Percentiles rank a stretch among this genome's conserved stretches.
Evolutionary conservation across 2,329 filamentous ascomycete species (phyloP).

Genomic region (Aspergillus sp.): DNA sequence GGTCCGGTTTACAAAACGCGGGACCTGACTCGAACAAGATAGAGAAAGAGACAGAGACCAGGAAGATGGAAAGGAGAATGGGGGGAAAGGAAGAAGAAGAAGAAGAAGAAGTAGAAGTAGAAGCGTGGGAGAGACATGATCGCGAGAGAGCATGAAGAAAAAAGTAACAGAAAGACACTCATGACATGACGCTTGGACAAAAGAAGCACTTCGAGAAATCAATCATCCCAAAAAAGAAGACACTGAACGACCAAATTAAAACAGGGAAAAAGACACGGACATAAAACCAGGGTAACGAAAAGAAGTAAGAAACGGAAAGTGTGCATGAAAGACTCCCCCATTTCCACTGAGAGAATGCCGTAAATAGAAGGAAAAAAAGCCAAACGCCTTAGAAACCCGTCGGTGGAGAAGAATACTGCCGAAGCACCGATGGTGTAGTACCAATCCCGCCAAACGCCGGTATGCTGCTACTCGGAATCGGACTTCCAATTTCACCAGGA

Average conservation of each 20-base stretch:
- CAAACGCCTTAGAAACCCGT: constrained; percentile 34
- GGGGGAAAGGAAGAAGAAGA: neutral
- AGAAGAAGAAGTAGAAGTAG: neutral
- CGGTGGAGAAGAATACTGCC: constrained; percentile 40
- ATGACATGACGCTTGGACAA: neutral
- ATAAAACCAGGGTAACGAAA: constrained; percentile 10
- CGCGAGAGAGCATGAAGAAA: neutral
- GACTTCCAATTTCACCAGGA: constrained; percentile 70
- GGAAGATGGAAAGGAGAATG: neutral
- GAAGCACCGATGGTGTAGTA: constrained; percentile 29
- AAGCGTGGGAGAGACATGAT: neutral
- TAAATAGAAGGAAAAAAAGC: constrained; percentile 15
- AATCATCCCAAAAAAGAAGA: neutral
- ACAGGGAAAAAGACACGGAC: neutral
- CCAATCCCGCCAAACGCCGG: constrained; percentile 39
- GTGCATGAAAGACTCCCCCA: constrained; percentile 1
- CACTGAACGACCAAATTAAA: neutral
- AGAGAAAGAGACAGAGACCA: neutral
- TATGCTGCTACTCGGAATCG: constrained; percentile 50
- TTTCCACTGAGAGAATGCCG: constrained; percentile 8
- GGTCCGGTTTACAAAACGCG: neutral
- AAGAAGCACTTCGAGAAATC: neutral
- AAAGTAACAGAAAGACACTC: neutral
- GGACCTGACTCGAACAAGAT: neutral
- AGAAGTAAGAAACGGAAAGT: constrained; percentile 12